Base-by-base conservation (phyloP, 1,284 basidiomycete species). In the Apiotrichum brassicae region DNA sequence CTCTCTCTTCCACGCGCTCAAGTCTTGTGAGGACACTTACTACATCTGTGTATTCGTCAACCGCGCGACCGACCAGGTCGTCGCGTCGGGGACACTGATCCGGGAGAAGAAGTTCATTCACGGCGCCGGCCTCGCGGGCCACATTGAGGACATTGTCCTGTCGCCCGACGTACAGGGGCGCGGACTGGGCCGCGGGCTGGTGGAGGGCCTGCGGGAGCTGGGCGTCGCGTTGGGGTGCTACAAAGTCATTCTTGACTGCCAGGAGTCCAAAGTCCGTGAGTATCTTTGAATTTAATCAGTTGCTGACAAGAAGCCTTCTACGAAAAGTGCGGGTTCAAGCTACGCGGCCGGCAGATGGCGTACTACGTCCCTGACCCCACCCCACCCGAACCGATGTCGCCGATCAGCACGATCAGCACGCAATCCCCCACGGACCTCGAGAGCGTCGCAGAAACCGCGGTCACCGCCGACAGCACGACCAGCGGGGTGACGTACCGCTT, bases 91-190 rank as follows among this genome's bases (percentile, higher is more conserved):
- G 14, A 83, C 84, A 7, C 76, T 95, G 43, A 83, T 97, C 65
- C 71, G 94, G 55, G 94, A 97, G 74, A 84, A 84, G 76, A 97
- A 98, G 77, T 97, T 97, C 77, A 76, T 92, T 26, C 80, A 91
- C 24, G 82, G 80, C 9, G 77, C 86, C 14, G 88, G 88, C 23
- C 77, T 79, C 49, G 87, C 90, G 6, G 94, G 91, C 0, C 94
- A 98, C 68, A 94, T 98, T 56, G 94, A 98, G 75, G 94, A 98
- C 69, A 97, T 98, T 59, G 91, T 90, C 2, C 91, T 97, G 6
- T 84, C 87, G 71, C 83, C 84, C 70, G 92, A 97, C 72, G 82
- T 85, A 70, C 90, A 95, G 76, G 94, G 94, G 35, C 87, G 86
- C 75, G 66, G 65, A 6, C 43, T 98, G 34, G 94, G 94, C 0